Evolutionary conservation across 1,284 basidiomycete species (phyloP).

Genomic region (Stygiomarasmius scandens): DNA sequence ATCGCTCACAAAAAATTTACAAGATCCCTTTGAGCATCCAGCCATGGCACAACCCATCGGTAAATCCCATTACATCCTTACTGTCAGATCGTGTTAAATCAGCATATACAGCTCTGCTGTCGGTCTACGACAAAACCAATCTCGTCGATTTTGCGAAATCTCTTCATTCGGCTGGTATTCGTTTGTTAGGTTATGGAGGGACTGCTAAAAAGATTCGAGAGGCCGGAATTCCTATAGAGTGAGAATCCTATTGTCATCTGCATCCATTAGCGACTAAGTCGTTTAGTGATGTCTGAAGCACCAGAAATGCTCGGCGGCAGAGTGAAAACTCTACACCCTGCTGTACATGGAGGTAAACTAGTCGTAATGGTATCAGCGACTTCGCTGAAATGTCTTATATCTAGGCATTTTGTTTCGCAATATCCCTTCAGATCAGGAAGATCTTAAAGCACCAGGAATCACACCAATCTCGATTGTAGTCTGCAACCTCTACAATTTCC

Average conservation of each 20-base stretch:
- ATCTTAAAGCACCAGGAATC: constrained; percentile 82
- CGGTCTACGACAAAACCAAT: constrained; percentile 96
- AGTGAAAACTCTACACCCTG: constrained; percentile 99
- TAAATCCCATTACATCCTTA: not conserved
- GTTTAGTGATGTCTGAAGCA: constrained; percentile 97
- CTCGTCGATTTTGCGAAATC: constrained; percentile 89
- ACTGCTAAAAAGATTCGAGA: constrained; percentile 98
- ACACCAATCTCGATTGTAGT: constrained; percentile 93
- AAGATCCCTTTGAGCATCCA: not conserved
- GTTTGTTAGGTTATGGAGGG: constrained; percentile 92
- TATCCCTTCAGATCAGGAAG: constrained; percentile 84
- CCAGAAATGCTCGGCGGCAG: constrained; percentile 99
- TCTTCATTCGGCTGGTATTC: constrained; percentile 81
- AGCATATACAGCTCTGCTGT: constrained; percentile 73
- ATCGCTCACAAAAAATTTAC: not conserved
- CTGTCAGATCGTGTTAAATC: not conserved
- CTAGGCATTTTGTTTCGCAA: constrained; percentile 88
- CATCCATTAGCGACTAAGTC: no score
- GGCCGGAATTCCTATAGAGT: constrained; percentile 91
- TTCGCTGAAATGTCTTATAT: constrained; percentile 5
- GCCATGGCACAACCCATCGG: constrained; percentile 22
- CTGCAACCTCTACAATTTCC: constrained; percentile 97
- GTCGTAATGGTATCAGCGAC: no score
- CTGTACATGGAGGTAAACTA: constrained; percentile 88
- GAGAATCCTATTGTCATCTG: constrained; percentile 36